Conservation (phyloP, 2,329 filamentous ascomycete genomes). For the Ceratocystis harringtonii region DNA sequence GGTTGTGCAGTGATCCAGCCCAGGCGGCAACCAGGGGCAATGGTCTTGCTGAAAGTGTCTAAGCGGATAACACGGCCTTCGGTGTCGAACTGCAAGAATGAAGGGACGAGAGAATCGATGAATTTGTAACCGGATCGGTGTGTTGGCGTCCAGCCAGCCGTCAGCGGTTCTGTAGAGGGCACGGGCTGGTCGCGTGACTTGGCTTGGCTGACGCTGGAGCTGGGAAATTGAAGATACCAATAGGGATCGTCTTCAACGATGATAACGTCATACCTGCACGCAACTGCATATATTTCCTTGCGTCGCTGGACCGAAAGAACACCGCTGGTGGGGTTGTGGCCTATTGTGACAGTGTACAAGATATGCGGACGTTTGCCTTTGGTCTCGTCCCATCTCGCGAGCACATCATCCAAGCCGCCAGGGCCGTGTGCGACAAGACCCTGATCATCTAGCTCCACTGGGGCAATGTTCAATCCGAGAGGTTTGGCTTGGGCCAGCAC, state of each 20-base stretch:
- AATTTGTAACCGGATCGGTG: slow-evolving; percentile 53
- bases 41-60: slow-evolving; percentile 87
- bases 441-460: slow-evolving; percentile 60
- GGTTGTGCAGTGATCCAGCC: slow-evolving; percentile 86
- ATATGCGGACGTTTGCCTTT: slow-evolving; percentile 66
- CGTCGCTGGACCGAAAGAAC: slow-evolving; percentile 58
- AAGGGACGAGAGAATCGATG: slow-evolving; percentile 69
- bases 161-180: slow-evolving; percentile 24
- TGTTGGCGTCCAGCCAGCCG: slow-evolving; percentile 21
- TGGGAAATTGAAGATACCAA: slow-evolving; percentile 85
- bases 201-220: slow-evolving; percentile 40
- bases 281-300: slow-evolving; percentile 65
- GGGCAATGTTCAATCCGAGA: slow-evolving; percentile 54
- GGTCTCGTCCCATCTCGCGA: slow-evolving; percentile 65
- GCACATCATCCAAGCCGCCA: slow-evolving; percentile 60
- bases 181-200: slow-evolving; percentile 30
- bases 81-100: slow-evolving; percentile 64
- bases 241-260: slow-evolving; percentile 93
- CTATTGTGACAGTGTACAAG: slow-evolving; percentile 73
- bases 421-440: slow-evolving; percentile 64
- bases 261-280: slow-evolving; percentile 71
- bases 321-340: slow-evolving; percentile 75
- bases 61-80: slow-evolving; percentile 80
- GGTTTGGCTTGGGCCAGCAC: slow-evolving; percentile 53
- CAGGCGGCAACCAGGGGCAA: slow-evolving; percentile 76